Evolutionary conservation across 1,284 basidiomycete genomes (phyloP).

Genomic region (Agaricales sp.): DNA sequence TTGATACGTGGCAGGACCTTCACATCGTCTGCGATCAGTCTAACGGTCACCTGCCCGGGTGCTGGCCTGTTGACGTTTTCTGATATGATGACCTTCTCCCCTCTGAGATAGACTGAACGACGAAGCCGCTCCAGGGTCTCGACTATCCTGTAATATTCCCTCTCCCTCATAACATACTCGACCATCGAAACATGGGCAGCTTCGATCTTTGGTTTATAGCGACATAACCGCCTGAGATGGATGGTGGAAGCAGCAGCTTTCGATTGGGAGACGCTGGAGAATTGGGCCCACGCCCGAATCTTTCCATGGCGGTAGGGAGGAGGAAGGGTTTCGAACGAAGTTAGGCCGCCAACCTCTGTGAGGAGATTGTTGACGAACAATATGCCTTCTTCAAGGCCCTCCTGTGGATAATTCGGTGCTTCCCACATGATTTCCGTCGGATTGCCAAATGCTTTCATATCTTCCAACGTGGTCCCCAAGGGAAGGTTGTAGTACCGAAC

Average conservation of each 20-base stretch:
- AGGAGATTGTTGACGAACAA: conserved; percentile 15
- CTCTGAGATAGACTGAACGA: conserved; percentile 16
- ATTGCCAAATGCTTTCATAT: conserved; percentile 33
- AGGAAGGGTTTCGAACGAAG: conserved; percentile 33
- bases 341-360: conserved; percentile 26
- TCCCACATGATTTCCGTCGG: conserved; percentile 40
- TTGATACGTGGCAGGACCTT: conserved; percentile 43
- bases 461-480: conserved; percentile 25
- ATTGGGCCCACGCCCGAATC: conserved; percentile 43
- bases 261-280: conserved; percentile 36
- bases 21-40: conserved; percentile 33
- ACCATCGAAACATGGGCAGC: conserved; percentile 39
- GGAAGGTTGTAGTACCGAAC: conserved; percentile 48
- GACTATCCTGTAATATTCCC: conserved; percentile 15
- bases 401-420: conserved; percentile 34
- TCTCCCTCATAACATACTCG: conserved; percentile 18
- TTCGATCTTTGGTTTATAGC: conserved; percentile 28
- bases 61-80: conserved; percentile 15
- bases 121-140: not conserved
- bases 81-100: conserved; percentile 17
- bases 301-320: conserved; percentile 40
- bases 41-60: conserved; percentile 25
- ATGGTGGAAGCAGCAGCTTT: conserved; percentile 33
- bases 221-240: conserved; percentile 30
- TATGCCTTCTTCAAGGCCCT: not conserved